Conservation (phyloP, 2,329 filamentous ascomycete species). For the Dothideomycetidae sp. region DNA sequence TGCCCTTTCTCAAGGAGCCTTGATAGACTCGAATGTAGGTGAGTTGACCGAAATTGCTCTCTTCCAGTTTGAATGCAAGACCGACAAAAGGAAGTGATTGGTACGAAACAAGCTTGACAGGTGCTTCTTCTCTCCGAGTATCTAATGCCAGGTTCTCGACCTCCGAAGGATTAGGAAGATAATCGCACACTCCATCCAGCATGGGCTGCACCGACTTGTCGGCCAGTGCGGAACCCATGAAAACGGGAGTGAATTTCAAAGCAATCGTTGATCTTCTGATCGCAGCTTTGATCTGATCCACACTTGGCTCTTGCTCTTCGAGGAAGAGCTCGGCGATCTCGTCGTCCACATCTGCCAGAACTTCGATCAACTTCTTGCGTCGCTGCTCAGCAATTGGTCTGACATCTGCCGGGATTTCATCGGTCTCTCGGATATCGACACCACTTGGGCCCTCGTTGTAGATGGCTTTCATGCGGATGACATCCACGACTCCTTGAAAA, state of each 20-base stretch:
- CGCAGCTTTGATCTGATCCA: conserved; percentile 75
- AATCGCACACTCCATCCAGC: conserved; percentile 93
- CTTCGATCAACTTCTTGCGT: conserved; percentile 77
- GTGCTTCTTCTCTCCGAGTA: conserved; percentile 59
- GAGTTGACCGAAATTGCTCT: conserved; percentile 95
- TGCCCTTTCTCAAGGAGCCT: conserved; percentile 73
- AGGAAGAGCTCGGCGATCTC: conserved; percentile 93
- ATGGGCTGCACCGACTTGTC: conserved; percentile 94
- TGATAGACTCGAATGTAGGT: conserved; percentile 99
- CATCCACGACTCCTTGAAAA: conserved; percentile 82
- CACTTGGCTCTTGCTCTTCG: conserved; percentile 67
- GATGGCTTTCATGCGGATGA: conserved; percentile 82
- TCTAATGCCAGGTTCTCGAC: conserved; percentile 84
- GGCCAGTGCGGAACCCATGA: conserved; percentile 91
- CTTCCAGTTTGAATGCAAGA: conserved; percentile 95
- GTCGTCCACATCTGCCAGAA: conserved; percentile 91
- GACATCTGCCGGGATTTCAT: conserved; percentile 72
- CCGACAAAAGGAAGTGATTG: conserved; percentile 89
- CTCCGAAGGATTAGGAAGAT: conserved; percentile 80
- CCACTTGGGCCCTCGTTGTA: conserved; percentile 78
- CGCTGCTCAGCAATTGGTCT: conserved; percentile 66
- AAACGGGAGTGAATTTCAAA: conserved; percentile 81
- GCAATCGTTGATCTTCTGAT: conserved; percentile 82
- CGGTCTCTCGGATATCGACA: conserved; percentile 58
- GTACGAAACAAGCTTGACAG: conserved; percentile 82